Base-by-base conservation (phyloP, 2,329 filamentous ascomycete genomes). In the Pseudofabraea citricarpa region DNA sequence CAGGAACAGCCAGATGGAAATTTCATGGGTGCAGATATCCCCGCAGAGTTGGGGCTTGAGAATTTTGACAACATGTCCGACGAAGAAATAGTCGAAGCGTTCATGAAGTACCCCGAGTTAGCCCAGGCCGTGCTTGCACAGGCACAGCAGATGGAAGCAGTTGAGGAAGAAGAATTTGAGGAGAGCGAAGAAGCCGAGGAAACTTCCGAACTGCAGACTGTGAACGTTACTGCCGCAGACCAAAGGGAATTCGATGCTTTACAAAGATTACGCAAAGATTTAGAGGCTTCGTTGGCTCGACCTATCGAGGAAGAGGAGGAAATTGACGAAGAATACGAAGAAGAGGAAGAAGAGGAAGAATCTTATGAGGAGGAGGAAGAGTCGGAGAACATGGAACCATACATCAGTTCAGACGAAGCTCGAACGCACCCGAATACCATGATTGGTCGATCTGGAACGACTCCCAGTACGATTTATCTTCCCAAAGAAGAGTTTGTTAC, bases 361-460 rank as follows among this genome's bases (percentile, higher is more conserved):
- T 49, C 54, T 13, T 43, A 52, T 10, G 53, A 54, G 5, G 52
- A 56, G n/a, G 51, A 56, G 9, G 52, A 50, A 5, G 50, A 53
- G 5, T 53, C 56, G 10, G 47, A 56, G 6, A 53, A 55, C n/a
- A 16, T 42, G 7, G 50, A 56, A 36, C 45, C 45, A 35, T 55
- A 55, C 37, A 47, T 57, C 13, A 56, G 57, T 31, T 56, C 54
- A 4, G 61, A 69, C 19, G 66, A 68, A 6, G 62, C 71, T 38
- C 79, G 87, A 15, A 72, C 83, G 16, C 93, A 97, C 63, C 81
- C 83, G 3, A 72, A 88, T 45, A 95, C 90, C 0, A 63, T 74
- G 2, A 72, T 81, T 32, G 90, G 87, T n/a, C 81, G 83, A 49
- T 94, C 85, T 61, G 75, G 79, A 38, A 88, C 87, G 1, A 74